Evolutionary conservation across 768 basidiomycete genomes (phyloP), one percentile per base, ranked within the genome.

Genomic region (Inosperma sp.): DNA sequence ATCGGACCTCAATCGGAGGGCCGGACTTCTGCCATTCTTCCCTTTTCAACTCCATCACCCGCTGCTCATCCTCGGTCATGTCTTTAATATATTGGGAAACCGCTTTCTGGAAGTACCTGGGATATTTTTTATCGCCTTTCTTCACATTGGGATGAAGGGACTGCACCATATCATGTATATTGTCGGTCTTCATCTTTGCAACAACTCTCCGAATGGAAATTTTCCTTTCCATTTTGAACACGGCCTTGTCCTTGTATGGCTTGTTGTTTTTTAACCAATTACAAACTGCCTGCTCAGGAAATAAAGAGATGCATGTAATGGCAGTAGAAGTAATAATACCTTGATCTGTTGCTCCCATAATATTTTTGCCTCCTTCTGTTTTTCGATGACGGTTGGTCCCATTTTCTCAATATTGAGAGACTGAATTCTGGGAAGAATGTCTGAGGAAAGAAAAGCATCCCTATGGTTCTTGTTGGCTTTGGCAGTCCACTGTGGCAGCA

Each of bases 151-250:
- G 43, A 1, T 2, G 2, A 3, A 0, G 2, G 1, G 6, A 13
- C 17, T 17, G 1, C 1, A 45, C 26, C 10, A 19, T 14, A 1
- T 13, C 12, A 3, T 45, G n/a, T 0, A 45, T 14, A 3, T 29
- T 0, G 4, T 22, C 29, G 0, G 29, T 7, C 27, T 29, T 30
- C 12, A 31, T 1, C 4, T 45, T 45, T n/a, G 12, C 27, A 0
- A 45, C 9, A 1, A 45, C 43, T 7, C 12, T 10, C 0, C 43
- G n/a, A 1, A 21, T 0, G 10, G 43, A 12, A 1, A 45, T 4
- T 6, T 45, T 45, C 12, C 43, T 31, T 31, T 45, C 43, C 43
- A 45, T 21, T 7, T 45, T 45, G 19, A 45, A 45, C 3, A 45
- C 26, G 4, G 43, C 43, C 5, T 21, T 5, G 29, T 45, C 43